Percentiles rank a stretch among this genome's conserved stretches.
Conservation (phyloP, 805 yeast genomes). For the Saccharomycopsis lassenensis region DNA sequence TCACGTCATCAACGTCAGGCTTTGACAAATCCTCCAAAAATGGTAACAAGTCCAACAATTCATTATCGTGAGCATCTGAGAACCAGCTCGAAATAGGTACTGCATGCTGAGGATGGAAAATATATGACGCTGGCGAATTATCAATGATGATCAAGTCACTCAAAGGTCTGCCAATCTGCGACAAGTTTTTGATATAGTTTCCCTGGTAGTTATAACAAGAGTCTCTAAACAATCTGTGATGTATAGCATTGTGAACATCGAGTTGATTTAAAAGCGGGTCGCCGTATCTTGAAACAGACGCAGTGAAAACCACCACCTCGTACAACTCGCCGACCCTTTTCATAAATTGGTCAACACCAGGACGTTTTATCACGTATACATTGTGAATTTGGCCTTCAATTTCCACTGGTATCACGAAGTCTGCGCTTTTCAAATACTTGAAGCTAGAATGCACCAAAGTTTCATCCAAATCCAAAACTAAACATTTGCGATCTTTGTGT, state of each 20-base stretch:
- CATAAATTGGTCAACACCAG: slow-evolving; percentile 94
- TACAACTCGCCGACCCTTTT: slow-evolving; percentile 70
- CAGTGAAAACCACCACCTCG: slow-evolving; percentile 96
- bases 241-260: slow-evolving; percentile 60
- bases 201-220: slow-evolving; percentile 91
- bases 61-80: slow-evolving; percentile 95
- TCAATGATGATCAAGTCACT: slow-evolving; percentile 81
- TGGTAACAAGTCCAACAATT: slow-evolving; percentile 82
- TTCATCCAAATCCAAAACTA: slow-evolving; percentile 88
- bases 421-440: slow-evolving; percentile 84
- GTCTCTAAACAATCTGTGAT: slow-evolving; percentile 89
- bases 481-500: slow-evolving; percentile 63
- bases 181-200: slow-evolving; percentile 84
- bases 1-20: slow-evolving; percentile 69
- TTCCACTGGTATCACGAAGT: slow-evolving; percentile 95
- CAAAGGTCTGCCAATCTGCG: slow-evolving; percentile 90
- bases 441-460: slow-evolving; percentile 93
- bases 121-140: slow-evolving; percentile 96
- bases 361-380: slow-evolving; percentile 93
- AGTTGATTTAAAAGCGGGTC: slow-evolving; percentile 87
- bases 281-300: slow-evolving; percentile 90
- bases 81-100: slow-evolving; percentile 97
- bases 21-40: slow-evolving; percentile 76
- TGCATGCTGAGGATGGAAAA: slow-evolving; percentile 96
- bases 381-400: slow-evolving; percentile 87